Evolutionary conservation across 202 grass and related monocot species (phyloP).

Genomic region (Cymbopogon flexuosus): DNA sequence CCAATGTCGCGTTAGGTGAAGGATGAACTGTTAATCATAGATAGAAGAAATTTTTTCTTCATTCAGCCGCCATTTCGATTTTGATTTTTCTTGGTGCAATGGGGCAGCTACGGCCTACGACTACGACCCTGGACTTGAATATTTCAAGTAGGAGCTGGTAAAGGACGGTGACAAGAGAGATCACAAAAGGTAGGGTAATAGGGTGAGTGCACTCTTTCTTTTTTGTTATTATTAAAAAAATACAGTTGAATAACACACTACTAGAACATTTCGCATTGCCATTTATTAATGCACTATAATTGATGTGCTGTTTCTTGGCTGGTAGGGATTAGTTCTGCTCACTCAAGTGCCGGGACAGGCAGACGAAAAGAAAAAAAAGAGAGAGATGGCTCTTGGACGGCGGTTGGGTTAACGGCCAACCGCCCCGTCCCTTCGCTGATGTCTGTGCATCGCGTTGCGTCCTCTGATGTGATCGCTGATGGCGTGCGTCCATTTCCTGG

Average conservation of each 20-base stretch:
- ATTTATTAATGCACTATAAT: not conserved
- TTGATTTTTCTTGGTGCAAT: conserved; percentile 4
- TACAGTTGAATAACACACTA: not conserved
- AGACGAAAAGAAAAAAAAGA: not conserved
- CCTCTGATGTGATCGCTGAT: conserved; percentile 39
- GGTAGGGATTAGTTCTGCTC: conserved; percentile 10
- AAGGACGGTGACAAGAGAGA: conserved; percentile 19
- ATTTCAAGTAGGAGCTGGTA: conserved; percentile 34
- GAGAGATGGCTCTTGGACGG: conserved; percentile 15
- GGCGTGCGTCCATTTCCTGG: conserved; percentile 12
- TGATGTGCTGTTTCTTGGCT: conserved; percentile 16
- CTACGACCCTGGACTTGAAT: conserved; percentile 8
- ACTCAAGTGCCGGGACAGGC: not conserved
- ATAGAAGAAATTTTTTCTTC: not conserved
- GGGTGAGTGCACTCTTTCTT: not conserved
- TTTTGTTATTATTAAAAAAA: not conserved
- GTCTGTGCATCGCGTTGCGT: not conserved
- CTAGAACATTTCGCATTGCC: not conserved
- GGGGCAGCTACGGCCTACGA: conserved; percentile 18
- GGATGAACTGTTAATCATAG: not conserved
- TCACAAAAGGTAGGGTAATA: not conserved
- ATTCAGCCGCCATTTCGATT: not conserved
- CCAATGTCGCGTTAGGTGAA: conserved; percentile 34
- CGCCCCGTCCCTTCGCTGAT: conserved; percentile 1
- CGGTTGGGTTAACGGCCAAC: conserved; percentile 45